Evolutionary conservation across 2,329 filamentous ascomycete genomes (phyloP), one percentile per base, ranked within the genome.

Genomic region (Mycosphaerella sp.): DNA sequence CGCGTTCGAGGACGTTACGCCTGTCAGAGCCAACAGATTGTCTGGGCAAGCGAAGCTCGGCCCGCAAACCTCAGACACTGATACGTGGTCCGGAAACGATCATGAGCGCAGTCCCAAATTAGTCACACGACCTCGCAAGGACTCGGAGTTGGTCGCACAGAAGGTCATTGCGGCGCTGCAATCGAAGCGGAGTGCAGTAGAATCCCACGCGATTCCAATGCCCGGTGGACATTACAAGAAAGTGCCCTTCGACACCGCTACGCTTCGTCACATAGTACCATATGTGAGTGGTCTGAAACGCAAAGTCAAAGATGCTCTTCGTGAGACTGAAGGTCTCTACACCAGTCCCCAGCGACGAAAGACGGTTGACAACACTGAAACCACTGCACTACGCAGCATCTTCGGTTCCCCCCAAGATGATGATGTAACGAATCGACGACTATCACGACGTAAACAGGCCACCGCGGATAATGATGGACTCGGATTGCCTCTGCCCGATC

Each of bases 221-320:
- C n/a, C 40, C 8, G 17, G 39, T n/a, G 32, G 50, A 43, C 58
- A 66, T n/a, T 65, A 69, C 39, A 75, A 76, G 60, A 85, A 84
- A 62, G 76, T 85, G n/a, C 80, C 81, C 0, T 85, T 85, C 64
- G 82, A 85, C 63, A 85, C 82, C 2, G 79, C 79, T 26, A 84
- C 82, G 42, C 73, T 85, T 11, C 76, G 78, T 59, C 79, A 83
- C 63, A 80, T 85, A 53, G 82, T 85, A 26, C 76, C 76, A 3
- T 76, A 78, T 60, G 76, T 78, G 41, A 73, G 69, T 54, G 71
- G 70, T 8, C 66, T 78, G 53, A 75, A 73, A 53, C 73, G 73
- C 36, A 73, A 73, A 62, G 74, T 77, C 46, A 77, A 77, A 61
- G 73, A 74, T 46, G 70, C 70, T 1, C 62, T 77, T 51, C 70